A percentile compares a stretch with the other conserved stretches of the same genome.
Conservation (phyloP, 1,284 basidiomycete genomes). For the Ceratobasidium theobromae region DNA sequence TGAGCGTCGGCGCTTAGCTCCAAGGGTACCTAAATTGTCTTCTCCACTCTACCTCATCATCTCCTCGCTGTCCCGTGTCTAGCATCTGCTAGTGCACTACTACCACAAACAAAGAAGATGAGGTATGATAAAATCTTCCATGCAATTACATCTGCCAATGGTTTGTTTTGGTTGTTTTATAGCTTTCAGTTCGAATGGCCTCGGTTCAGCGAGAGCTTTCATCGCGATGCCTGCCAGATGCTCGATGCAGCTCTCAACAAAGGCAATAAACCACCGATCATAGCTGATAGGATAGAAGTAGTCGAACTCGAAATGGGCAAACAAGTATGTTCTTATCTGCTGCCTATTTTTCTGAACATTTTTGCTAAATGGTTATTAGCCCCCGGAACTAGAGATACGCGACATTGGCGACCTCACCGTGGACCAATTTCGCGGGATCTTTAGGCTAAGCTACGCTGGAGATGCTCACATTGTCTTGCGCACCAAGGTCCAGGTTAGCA, state of each 20-base stretch:
- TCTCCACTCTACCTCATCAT: not conserved
- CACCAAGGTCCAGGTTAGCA: constrained; percentile 86
- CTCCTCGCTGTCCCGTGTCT: not conserved
- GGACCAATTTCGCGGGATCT: constrained; percentile 97
- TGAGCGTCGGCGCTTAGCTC: constrained; percentile 6
- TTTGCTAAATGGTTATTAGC: constrained; percentile 51
- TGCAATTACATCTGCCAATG: not conserved
- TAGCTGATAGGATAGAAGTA: constrained; percentile 96
- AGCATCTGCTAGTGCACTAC: no score
- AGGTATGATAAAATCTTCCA: not conserved
- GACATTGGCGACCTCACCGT: constrained; percentile 96
- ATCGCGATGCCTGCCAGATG: constrained; percentile 90
- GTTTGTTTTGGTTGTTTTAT: no score
- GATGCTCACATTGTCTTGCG: constrained; percentile 95
- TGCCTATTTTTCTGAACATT: constrained; percentile 4
- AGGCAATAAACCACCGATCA: constrained; percentile 95
- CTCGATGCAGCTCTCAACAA: constrained; percentile 95
- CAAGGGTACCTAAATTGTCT: not conserved
- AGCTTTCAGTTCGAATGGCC: constrained; percentile 82
- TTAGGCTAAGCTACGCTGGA: constrained; percentile 91
- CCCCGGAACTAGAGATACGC: constrained; percentile 94
- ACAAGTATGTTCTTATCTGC: constrained; percentile 59
- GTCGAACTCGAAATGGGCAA: constrained; percentile 98
- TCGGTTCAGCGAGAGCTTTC: constrained; percentile 92
- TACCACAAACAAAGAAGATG: no score